Evolutionary conservation across 306 rosid species (phyloP), one percentile per base, ranked within the genome.

Genomic region (Malus sylvestris): DNA sequence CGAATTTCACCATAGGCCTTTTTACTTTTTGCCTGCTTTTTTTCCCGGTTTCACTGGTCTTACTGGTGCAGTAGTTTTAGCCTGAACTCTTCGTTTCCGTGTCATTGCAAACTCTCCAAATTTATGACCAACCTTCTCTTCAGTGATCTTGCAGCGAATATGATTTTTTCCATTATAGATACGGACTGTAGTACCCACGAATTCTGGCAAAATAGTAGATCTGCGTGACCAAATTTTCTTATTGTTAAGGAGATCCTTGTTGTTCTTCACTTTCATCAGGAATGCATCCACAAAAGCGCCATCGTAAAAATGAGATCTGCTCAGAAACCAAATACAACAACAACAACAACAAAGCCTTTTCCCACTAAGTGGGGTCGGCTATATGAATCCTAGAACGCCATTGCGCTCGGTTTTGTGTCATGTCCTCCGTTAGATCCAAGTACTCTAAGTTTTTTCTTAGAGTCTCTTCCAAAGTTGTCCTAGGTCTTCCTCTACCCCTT

Each of bases 241-340:
- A 53, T 75, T 80, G 33, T 20, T 75, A 7, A 80, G 80, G 8
- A 74, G 80, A 25, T 80, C 80, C 52, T 69, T 80, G 44, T 74
- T 80, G 38, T 70, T 69, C 74, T 80, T 80, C 58, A 69, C 51
- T 75, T 55, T 80, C 80, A 80, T 68, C 33, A 80, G 67, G 67
- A 80, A 80, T 23, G 83, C 83, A 70, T 80, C 83, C 53, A 80
- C 83, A 46, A 80, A 80, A 70, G 74, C 75, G 8, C 74, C 74
- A 27, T 68, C 58, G 20, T 77, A 90, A 84, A 75, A 85, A 83
- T 81, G 85, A 27, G 79, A 84, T 80, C 91, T 89, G 87, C 82
- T 72, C 13, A 68, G 23, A 29, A 18, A n/a, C n/a, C n/a, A n/a
- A n/a, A n/a, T n/a, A n/a, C n/a, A n/a, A n/a, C n/a, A n/a, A n/a